Conservation (phyloP, 345 rosid species). For the Eucalyptus globulus region DNA sequence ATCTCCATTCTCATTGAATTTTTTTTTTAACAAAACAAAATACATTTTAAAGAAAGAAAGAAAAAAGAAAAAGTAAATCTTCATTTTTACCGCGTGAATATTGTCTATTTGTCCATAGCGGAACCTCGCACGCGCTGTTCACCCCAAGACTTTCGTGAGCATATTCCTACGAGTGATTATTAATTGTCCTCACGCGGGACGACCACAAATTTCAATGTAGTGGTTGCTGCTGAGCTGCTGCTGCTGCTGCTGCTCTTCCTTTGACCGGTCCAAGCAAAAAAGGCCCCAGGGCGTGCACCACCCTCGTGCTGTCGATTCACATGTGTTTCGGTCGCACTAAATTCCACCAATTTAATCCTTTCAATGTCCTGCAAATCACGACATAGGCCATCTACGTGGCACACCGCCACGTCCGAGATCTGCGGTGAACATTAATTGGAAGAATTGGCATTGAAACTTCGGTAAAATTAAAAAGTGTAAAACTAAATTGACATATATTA, state of each 20-base stretch:
- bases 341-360: background rate
- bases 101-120: background rate
- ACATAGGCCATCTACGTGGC: too few relatives aligned
- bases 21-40: background rate
- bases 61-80: too few relatives aligned
- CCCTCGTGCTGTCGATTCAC: background rate
- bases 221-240: background rate
- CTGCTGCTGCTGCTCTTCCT: background rate
- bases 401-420: too few relatives aligned
- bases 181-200: background rate
- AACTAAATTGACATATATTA: too few relatives aligned
- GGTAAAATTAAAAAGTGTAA: too few relatives aligned
- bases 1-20: background rate
- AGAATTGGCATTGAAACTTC: too few relatives aligned
- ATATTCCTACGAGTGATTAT: background rate
- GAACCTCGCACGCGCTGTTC: background rate
- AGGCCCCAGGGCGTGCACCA: background rate
- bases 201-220: background rate
- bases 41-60: background rate
- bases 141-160: background rate
- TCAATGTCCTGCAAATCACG: background rate
- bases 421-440: rapidly evolving
- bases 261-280: background rate
- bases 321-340: background rate
- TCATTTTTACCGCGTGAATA: rapidly evolving